Evolutionary conservation across 2,329 filamentous ascomycete species (phyloP).

Genomic region (Akanthomyces uredinophilus): DNA sequence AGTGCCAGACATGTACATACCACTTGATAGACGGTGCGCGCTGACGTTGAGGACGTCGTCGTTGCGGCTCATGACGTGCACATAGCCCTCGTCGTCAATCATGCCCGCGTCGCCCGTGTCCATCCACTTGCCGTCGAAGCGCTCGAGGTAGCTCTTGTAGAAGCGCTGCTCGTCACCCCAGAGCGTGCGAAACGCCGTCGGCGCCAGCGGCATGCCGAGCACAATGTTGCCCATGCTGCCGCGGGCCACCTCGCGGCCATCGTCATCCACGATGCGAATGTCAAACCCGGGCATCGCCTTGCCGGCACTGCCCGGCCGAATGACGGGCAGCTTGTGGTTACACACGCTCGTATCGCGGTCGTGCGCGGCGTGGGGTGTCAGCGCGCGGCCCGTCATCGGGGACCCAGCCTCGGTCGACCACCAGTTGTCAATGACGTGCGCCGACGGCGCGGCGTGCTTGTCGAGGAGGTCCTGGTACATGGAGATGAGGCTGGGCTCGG

Average conservation of each 20-base stretch:
- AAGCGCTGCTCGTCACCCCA: conserved; percentile 85
- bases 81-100: conserved; percentile 68
- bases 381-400: conserved; percentile 52
- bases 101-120: conserved; percentile 90
- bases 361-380: conserved; percentile 53
- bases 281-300: conserved; percentile 92
- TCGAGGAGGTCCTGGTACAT: conserved; percentile 72
- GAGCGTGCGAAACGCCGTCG: conserved; percentile 78
- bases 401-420: conserved; percentile 57
- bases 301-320: conserved; percentile 82
- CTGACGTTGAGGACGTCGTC: conserved; percentile 97
- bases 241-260: conserved; percentile 62
- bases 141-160: conserved; percentile 75
- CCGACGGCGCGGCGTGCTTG: conserved; percentile 57
- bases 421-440: conserved; percentile 56
- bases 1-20: conserved; percentile 35
- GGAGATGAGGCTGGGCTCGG: conserved; percentile 77
- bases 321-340: conserved; percentile 40
- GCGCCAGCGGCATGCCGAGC: conserved; percentile 73
- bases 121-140: conserved; percentile 77
- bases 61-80: conserved; percentile 58
- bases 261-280: conserved; percentile 76
- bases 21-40: conserved; percentile 83
- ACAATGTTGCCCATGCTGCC: conserved; percentile 91
- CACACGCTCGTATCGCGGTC: conserved; percentile 42